A percentile compares a stretch with the other conserved stretches of the same genome.
These are phyloP conservation scores for Striga hermonthica DNA, from an alignment of 305 asterid genomes.

Conservation along the genomic window DNA sequence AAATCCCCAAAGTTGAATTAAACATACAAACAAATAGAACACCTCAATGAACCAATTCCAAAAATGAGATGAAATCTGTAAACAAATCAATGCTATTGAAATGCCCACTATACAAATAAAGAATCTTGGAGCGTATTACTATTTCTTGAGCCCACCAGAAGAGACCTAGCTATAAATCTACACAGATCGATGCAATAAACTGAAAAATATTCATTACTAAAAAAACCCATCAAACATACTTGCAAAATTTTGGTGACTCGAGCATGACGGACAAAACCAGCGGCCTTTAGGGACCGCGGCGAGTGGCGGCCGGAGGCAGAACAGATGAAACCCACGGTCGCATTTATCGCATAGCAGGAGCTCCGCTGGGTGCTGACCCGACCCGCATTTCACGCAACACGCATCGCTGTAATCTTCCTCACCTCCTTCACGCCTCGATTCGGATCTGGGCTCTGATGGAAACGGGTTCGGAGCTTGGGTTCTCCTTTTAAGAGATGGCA, in stretches of 20 bases:
- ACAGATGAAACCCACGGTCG: constrained; percentile 68
- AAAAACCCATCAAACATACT: constrained; percentile 36
- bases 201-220: no score
- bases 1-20: no score
- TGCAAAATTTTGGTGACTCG: constrained; percentile 27
- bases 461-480: constrained; percentile 53
- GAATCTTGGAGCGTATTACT: no score
- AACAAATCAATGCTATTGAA: no score
- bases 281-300: constrained; percentile 63
- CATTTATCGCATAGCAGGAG: constrained; percentile 83
- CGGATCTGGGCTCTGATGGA: constrained; percentile 32
- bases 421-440: constrained; percentile 31
- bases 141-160: no score
- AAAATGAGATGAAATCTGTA: no score
- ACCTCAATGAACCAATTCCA: no score
- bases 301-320: constrained; percentile 71
- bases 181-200: no score
- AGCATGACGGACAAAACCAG: constrained; percentile 79
- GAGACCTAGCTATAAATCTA: no score
- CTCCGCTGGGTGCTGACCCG: constrained; percentile 57
- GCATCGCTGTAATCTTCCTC: constrained; percentile 42
- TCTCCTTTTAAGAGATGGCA: constrained; percentile 48
- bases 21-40: no score
- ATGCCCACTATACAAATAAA: no score
- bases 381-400: constrained; percentile 71